Base-by-base conservation (phyloP, 805 yeast genomes). In the Candida boidinii region DNA sequence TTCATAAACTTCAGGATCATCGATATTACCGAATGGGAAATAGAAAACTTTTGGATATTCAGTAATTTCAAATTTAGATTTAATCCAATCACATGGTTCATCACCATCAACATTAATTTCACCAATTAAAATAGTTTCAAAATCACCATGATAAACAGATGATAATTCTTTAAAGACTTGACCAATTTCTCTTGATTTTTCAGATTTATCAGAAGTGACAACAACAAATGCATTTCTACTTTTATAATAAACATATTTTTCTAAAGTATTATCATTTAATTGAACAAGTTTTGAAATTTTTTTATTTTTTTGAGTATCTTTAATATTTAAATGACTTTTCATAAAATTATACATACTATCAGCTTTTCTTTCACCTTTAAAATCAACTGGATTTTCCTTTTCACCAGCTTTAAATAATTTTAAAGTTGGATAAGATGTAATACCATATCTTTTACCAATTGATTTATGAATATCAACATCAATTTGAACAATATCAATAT, bases 381-480 rank as follows among this genome's bases (percentile, higher is more conserved):
- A 82, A 35, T 68, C 76, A 21, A 69, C 51, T n/a, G 81, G 74
- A 24, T 68, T 56, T 14, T 60, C 53, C 3, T 47, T 48, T 26
- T 59, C 58, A 13, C 71, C 70, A 23, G 76, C 73, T 28, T 60
- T 61, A 44, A 81, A 71, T 39, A 79, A 55, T 42, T 66, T 65
- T 34, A 84, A 50, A 25, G 78, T 71, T 4, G 95, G 95, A 47
- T 63, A 83, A 11, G 83, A 82, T 23, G 70, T 59, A 26, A 73
- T 53, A n/a, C 65, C 64, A 51, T 65, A 76, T 44, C 66, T 61
- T 36, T 61, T 62, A 18, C 71, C 62, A 54, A 72, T 59, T 37
- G 62, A 60, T 30, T 66, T 64, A 39, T 79, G 67, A 49, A 62
- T 45, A 37, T 79, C 85, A 2, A 79, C 85, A 49, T 79, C 75